phyloP scores from a whole-genome alignment of 2,329 filamentous ascomycete genomes.

The Aspergillus bombycis region DNA sequence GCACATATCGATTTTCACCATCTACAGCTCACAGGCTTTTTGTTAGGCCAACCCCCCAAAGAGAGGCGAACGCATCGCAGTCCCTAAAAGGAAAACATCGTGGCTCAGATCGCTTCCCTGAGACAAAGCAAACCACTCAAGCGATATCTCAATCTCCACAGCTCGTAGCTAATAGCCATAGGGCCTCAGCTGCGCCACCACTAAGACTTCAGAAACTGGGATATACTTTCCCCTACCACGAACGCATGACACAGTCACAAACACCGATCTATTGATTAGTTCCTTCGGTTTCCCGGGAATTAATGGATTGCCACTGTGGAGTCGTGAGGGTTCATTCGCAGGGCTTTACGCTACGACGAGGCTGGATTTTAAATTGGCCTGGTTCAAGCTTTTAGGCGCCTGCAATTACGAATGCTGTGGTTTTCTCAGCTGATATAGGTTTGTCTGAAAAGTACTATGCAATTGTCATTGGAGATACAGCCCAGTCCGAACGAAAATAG shows the following conservation, averaged over 20 bases:
- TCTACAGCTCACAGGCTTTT: neutral
- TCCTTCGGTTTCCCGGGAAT: neutral
- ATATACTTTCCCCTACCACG: neutral
- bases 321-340: neutral
- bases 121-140: neutral
- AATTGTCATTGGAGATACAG: neutral
- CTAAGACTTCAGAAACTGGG: neutral
- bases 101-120: neutral
- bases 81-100: neutral
- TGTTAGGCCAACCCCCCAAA: neutral
- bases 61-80: neutral
- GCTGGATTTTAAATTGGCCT: neutral
- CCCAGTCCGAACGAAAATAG: neutral
- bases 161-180: neutral
- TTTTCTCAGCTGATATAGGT: neutral
- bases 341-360: neutral
- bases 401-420: neutral
- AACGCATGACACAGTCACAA: slow-evolving; percentile 1
- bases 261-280: neutral
- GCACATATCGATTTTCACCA: neutral
- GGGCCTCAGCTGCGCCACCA: neutral
- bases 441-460: neutral
- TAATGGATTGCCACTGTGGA: neutral
- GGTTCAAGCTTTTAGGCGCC: neutral
- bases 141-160: neutral